phyloP scores from a whole-genome alignment of 495 filamentous ascomycete species.

The Neurospora sp. region DNA sequence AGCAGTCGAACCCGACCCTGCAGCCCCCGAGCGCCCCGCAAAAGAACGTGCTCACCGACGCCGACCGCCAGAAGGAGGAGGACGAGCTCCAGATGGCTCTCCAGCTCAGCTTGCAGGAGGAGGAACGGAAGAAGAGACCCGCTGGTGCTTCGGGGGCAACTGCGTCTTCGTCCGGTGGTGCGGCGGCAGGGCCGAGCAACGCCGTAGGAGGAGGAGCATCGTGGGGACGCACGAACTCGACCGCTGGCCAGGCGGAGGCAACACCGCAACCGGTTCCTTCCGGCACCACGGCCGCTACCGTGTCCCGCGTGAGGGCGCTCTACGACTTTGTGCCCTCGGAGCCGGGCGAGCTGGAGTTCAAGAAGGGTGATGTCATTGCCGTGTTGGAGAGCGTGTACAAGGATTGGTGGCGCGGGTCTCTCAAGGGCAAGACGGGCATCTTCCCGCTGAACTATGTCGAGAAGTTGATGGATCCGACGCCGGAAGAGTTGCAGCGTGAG shows the following conservation, averaged over 20 bases:
- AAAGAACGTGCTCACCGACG: constrained; percentile 80
- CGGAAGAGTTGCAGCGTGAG: constrained; percentile 88
- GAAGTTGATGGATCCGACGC: constrained; percentile 88
- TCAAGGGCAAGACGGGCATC: constrained; percentile 91
- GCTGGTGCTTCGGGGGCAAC: constrained; percentile 15
- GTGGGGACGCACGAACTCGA: constrained; percentile 8
- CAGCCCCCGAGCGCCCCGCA: constrained; percentile 86
- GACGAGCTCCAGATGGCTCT: constrained; percentile 96
- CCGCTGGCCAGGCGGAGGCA: constrained; percentile 19
- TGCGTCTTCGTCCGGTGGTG: neutral
- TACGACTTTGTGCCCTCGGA: constrained; percentile 94
- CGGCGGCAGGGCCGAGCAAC: neutral
- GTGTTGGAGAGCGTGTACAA: constrained; percentile 97
- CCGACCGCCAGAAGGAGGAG: constrained; percentile 91
- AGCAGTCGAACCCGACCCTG: constrained; percentile 75
- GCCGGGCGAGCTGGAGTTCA: constrained; percentile 87
- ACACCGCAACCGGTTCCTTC: constrained; percentile 31
- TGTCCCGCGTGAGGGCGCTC: constrained; percentile 85
- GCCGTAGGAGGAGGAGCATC: constrained; percentile 6
- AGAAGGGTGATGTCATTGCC: constrained; percentile 94
- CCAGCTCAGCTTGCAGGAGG: constrained; percentile 83
- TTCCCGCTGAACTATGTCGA: constrained; percentile 99
- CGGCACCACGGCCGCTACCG: constrained; percentile 89
- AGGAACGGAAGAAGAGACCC: constrained; percentile 42
- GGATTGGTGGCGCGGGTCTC: constrained; percentile 97